These are phyloP conservation scores for Puccinia horiana DNA, from an alignment of 1,284 basidiomycete species.

Conservation along the genomic window DNA sequence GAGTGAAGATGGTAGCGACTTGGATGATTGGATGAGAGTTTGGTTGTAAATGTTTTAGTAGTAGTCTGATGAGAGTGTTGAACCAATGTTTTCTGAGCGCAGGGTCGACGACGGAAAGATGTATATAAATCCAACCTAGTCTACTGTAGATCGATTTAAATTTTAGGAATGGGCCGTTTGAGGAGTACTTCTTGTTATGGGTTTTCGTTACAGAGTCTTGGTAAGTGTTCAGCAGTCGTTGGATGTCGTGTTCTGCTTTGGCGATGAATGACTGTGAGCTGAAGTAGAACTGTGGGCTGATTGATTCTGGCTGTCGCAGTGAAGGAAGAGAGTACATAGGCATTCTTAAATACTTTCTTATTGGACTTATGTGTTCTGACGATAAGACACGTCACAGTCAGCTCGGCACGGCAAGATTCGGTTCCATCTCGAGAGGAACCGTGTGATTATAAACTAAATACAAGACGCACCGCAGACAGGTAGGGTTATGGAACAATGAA, in stretches of 20 bases:
- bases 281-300: constrained; percentile 36
- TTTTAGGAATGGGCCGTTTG: constrained; percentile 30
- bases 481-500: too few species aligned
- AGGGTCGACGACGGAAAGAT: constrained; percentile 40
- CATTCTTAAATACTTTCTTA: too few species aligned
- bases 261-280: constrained; percentile 33
- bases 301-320: constrained; percentile 32
- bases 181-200: not conserved
- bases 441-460: too few species aligned
- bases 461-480: too few species aligned
- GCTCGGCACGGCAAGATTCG: too few species aligned
- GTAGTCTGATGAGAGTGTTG: constrained; percentile 17
- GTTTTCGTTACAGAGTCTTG: not conserved
- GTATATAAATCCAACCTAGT: constrained; percentile 29
- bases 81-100: constrained; percentile 32
- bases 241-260: constrained; percentile 1
- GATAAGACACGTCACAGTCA: too few species aligned
- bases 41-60: not conserved
- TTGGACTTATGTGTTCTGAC: too few species aligned
- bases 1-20: constrained; percentile 14
- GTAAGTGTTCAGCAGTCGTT: not conserved
- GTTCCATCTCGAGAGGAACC: too few species aligned
- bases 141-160: constrained; percentile 22
- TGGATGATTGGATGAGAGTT: not conserved
- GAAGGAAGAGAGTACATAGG: constrained; percentile 26